These are phyloP conservation scores for slime mould (Dictyostelium discoideum) DNA, from an alignment of 78 protist species.

Conservation along the genomic window dicty_2.7 NC_007091.3:1396001-1396500, in stretches of 20 bases:
- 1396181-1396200: background rate
- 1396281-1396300: background rate
- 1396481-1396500: slow-evolving; percentile 21
- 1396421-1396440: slow-evolving; percentile 11
- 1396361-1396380: background rate
- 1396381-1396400: background rate
- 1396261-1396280: slow-evolving; percentile 44
- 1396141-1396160: background rate
- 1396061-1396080: slow-evolving; percentile 10
- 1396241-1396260: slow-evolving; percentile 62
- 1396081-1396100: background rate
- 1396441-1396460: background rate
- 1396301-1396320: background rate
- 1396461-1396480: background rate
- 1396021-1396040: slow-evolving; percentile 21
- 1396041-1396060: background rate
- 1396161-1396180: background rate
- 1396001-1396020: slow-evolving; percentile 1
- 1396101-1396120: background rate
- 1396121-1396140: background rate
- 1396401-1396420: background rate
- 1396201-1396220: slow-evolving; percentile 7
- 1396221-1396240: slow-evolving; percentile 52
- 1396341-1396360: slow-evolving; percentile 8
- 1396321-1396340: background rate